Conservation (phyloP, 805 yeast genomes). For the Yarrowia sp. region DNA sequence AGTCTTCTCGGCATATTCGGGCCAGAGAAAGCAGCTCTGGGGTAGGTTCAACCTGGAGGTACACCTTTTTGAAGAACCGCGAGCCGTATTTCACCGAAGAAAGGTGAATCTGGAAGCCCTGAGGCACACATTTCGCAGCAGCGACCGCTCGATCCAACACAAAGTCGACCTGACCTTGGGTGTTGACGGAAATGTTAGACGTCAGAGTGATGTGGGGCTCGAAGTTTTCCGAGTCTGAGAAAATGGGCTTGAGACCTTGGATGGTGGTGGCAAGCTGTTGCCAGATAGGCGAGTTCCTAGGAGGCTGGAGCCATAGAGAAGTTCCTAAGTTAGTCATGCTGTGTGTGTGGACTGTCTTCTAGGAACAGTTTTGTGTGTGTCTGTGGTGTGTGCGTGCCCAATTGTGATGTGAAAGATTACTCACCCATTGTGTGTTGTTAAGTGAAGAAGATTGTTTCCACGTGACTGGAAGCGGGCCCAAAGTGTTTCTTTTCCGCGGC, state of each 20-base stretch:
- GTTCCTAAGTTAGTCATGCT: slow-evolving; percentile 51
- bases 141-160: slow-evolving; percentile 65
- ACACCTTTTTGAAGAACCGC: slow-evolving; percentile 60
- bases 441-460: background rate
- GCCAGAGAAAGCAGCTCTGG: slow-evolving; percentile 59
- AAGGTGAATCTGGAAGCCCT: slow-evolving; percentile 52
- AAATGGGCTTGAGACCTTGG: slow-evolving; percentile 70
- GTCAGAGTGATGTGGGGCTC: slow-evolving; percentile 83
- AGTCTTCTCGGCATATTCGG: slow-evolving; percentile 50
- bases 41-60: slow-evolving; percentile 56
- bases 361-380: background rate
- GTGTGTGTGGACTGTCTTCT: no score
- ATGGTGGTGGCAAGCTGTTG: slow-evolving; percentile 66
- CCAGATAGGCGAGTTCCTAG: slow-evolving; percentile 58
- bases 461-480: slow-evolving; percentile 16
- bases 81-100: slow-evolving; percentile 58
- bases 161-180: slow-evolving; percentile 63
- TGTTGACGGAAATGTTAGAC: slow-evolving; percentile 60
- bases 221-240: slow-evolving; percentile 71
- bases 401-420: background rate
- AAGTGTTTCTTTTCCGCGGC: slow-evolving; percentile 24
- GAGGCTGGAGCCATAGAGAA: slow-evolving; percentile 82
- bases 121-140: slow-evolving; percentile 58
- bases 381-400: background rate
- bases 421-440: slow-evolving; percentile 21